A percentile compares a stretch with the other conserved stretches of the same genome.
These are phyloP conservation scores for Xylariaceae sp. DNA, from an alignment of 2,329 filamentous ascomycete genomes.

Conservation along the genomic window DNA sequence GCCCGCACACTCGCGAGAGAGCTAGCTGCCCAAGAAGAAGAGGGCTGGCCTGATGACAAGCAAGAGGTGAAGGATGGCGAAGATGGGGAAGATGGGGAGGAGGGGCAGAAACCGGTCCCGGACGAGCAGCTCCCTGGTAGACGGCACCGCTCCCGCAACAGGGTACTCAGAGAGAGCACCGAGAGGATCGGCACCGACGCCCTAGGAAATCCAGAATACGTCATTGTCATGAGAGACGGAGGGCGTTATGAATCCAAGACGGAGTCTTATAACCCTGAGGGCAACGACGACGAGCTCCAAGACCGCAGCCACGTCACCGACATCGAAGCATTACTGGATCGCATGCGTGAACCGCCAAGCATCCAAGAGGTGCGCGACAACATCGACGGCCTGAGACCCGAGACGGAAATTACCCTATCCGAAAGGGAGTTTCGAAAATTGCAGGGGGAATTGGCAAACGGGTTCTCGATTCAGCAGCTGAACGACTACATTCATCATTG, in stretches of 20 bases:
- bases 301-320: constrained; percentile 39
- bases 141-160: constrained; percentile 28
- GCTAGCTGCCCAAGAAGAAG: background rate
- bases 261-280: background rate
- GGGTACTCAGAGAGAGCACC: constrained; percentile 29
- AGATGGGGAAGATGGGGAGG: background rate
- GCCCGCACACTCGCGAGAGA: no score
- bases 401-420: constrained; percentile 41
- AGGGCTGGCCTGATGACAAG: no score
- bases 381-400: constrained; percentile 53
- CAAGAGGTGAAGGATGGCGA: no score
- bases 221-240: constrained; percentile 51
- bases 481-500: constrained; percentile 42
- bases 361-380: constrained; percentile 45
- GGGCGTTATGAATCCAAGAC: constrained; percentile 21
- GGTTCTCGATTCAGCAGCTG: constrained; percentile 54
- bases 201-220: constrained; percentile 45
- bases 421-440: constrained; percentile 47
- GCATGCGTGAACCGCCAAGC: constrained; percentile 31
- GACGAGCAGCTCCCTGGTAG: no score
- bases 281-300: constrained; percentile 7
- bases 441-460: constrained; percentile 40
- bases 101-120: background rate
- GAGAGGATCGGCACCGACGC: constrained; percentile 36
- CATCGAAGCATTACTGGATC: constrained; percentile 38